A percentile compares a stretch with the other conserved stretches of the same genome.
phyloP scores from a whole-genome alignment of 257 asterid species.

The Vinca minor region DNA sequence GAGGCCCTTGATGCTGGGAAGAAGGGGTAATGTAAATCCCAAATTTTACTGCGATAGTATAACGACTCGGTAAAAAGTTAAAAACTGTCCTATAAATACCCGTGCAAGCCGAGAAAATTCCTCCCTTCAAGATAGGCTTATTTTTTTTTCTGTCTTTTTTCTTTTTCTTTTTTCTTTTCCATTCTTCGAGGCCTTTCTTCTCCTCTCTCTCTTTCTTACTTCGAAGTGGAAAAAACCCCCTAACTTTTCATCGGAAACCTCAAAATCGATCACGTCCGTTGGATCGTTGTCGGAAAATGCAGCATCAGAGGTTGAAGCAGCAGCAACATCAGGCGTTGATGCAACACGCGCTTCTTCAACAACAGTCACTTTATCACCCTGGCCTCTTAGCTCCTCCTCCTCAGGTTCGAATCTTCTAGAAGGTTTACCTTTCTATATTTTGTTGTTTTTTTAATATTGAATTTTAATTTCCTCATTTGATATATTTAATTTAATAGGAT shows the following conservation, averaged over 20 bases:
- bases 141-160: no score
- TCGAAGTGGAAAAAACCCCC: conserved; percentile 39
- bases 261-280: conserved; percentile 19
- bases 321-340: conserved; percentile 87
- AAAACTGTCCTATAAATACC: conserved; percentile 13
- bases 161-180: conserved; percentile 4
- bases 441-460: no score
- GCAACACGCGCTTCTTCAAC: conserved; percentile 95
- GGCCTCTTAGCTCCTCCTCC: conserved; percentile 92
- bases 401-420: conserved; percentile 40
- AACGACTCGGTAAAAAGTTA: conserved; percentile 13
- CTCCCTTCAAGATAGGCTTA: conserved; percentile 23
- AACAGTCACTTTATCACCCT: conserved; percentile 81
- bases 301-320: conserved; percentile 74
- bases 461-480: no score
- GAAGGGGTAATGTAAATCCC: background rate
- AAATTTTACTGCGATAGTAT: background rate
- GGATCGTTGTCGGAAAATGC: conserved; percentile 42
- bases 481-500: no score
- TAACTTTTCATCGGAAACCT: conserved; percentile 18
- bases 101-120: conserved; percentile 15
- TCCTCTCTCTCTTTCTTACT: no score
- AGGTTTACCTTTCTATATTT: no score
- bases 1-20: no score
- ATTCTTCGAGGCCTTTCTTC: conserved; percentile 24